Conservation (phyloP, 2,329 filamentous ascomycete species). For the Coniochaeta sp. region DNA sequence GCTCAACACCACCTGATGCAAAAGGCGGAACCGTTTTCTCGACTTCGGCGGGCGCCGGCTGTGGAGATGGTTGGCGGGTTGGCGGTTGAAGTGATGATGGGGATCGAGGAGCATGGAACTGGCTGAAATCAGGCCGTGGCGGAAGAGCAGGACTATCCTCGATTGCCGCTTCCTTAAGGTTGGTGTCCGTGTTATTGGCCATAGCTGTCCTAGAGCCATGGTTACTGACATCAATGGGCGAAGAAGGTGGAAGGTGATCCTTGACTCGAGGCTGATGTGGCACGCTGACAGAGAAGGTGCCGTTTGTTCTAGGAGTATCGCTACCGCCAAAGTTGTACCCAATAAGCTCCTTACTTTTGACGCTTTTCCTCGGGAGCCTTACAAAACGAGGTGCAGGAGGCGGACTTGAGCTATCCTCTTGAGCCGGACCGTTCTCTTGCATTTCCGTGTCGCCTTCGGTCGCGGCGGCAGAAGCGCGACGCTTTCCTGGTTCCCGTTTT, state of each 20-base stretch:
- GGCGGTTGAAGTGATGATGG: background rate
- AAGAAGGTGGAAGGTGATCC: no score
- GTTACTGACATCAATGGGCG: background rate
- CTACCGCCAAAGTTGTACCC: slow-evolving; percentile 23
- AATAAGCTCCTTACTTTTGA: slow-evolving; percentile 41
- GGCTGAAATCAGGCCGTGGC: background rate
- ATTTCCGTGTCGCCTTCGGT: background rate
- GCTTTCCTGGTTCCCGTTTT: background rate
- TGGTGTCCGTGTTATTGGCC: no score
- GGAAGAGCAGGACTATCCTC: background rate
- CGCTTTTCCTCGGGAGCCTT: slow-evolving; percentile 31
- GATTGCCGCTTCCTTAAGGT: background rate
- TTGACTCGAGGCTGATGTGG: background rate
- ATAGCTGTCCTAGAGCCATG: no score
- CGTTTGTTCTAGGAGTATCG: background rate
- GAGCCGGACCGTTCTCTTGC: background rate
- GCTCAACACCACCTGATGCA: no score
- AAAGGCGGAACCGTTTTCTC: no score
- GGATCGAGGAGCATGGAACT: background rate
- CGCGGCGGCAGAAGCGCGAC: background rate
- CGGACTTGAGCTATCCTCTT: slow-evolving; percentile 11
- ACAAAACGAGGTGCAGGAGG: slow-evolving; percentile 26
- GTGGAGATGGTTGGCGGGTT: no score
- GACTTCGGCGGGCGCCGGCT: background rate
- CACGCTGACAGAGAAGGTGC: background rate